A percentile compares a stretch with the other conserved stretches of the same genome.
These are phyloP conservation scores for Phytophthora melonis DNA, from an alignment of 352 stramenopile genomes.

Conservation along the genomic window DNA sequence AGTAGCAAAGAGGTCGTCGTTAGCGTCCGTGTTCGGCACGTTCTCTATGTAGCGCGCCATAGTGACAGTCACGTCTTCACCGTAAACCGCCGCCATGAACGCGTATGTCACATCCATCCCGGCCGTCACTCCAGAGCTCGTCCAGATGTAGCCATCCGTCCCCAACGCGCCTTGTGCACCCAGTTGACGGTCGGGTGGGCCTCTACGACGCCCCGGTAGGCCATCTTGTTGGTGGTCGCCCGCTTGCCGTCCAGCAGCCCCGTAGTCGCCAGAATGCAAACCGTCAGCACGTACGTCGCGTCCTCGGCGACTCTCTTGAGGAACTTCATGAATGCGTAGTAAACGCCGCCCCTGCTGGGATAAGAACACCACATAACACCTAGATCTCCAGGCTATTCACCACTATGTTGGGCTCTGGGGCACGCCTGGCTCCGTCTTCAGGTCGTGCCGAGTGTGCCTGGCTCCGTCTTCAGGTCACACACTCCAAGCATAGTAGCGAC, in stretches of 20 bases:
- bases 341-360: too few species aligned
- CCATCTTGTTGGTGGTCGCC: constrained; percentile 77
- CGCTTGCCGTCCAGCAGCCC: constrained; percentile 53
- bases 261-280: constrained; percentile 58
- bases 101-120: constrained; percentile 72
- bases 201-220: constrained; percentile 46
- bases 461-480: too few species aligned
- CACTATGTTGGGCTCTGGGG: too few species aligned
- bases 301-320: constrained; percentile 37
- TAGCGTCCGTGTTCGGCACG: constrained; percentile 41
- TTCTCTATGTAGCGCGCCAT: constrained; percentile 57
- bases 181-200: constrained; percentile 51
- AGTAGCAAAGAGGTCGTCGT: constrained; percentile 59
- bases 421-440: too few species aligned
- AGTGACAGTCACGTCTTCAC: constrained; percentile 29
- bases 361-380: too few species aligned
- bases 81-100: constrained; percentile 47
- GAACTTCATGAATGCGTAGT: constrained; percentile 52
- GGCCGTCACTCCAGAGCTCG: constrained; percentile 66
- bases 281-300: constrained; percentile 53
- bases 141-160: constrained; percentile 64
- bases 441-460: too few species aligned
- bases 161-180: constrained; percentile 68
- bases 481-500: too few species aligned
- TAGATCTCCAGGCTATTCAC: too few species aligned